These are phyloP conservation scores for Fraxinus albicans DNA, from an alignment of 305 asterid species.

Conservation along the genomic window DNA sequence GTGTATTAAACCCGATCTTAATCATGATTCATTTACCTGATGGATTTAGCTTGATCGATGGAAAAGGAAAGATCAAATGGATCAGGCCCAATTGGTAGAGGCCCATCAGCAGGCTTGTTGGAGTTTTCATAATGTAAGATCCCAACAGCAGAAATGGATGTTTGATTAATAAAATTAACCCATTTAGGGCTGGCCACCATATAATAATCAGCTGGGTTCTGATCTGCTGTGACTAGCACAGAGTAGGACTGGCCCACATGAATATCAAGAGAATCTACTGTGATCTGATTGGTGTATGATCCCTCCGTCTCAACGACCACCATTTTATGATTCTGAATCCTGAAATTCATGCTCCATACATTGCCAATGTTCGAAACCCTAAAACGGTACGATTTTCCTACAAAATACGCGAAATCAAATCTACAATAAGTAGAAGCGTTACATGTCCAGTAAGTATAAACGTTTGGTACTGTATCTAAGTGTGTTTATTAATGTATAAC, in stretches of 20 bases:
- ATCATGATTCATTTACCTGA: constrained; percentile 34
- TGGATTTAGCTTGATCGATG: constrained; percentile 51
- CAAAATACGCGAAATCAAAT: not conserved
- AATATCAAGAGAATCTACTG: constrained; percentile 52
- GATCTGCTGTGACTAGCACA: constrained; percentile 48
- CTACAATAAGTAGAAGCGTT: not conserved
- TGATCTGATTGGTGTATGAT: constrained; percentile 53
- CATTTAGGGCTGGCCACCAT: constrained; percentile 59
- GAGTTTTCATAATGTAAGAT: constrained; percentile 49
- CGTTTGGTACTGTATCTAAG: no score
- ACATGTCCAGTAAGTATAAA: not conserved
- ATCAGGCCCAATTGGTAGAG: constrained; percentile 53
- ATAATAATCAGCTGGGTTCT: constrained; percentile 46
- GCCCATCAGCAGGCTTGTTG: constrained; percentile 25
- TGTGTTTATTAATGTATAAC: not conserved
- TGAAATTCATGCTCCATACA: constrained; percentile 48
- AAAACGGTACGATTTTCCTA: constrained; percentile 54
- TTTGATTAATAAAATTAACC: not conserved
- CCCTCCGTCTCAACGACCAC: constrained; percentile 71
- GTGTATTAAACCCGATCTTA: not conserved
- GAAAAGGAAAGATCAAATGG: constrained; percentile 59
- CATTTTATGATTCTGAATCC: constrained; percentile 55
- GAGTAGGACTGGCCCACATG: constrained; percentile 80
- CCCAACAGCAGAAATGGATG: constrained; percentile 46
- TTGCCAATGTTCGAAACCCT: constrained; percentile 57